Evolutionary conservation across 352 stramenopile genomes (phyloP).

Genomic region (Globisporangium splendens): DNA sequence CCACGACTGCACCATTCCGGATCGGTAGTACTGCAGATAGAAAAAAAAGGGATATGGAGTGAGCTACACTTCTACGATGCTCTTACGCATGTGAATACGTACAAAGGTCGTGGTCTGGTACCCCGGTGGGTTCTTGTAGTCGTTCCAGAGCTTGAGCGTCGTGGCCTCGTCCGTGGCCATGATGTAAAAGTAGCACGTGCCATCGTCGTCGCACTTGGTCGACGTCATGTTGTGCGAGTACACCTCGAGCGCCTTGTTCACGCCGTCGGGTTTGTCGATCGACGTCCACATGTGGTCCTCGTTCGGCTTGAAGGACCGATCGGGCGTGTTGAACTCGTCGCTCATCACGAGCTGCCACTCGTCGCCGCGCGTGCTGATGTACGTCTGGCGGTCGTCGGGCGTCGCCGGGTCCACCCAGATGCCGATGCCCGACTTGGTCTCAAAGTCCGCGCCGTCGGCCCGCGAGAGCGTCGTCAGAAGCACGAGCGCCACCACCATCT

Average conservation of each 20-base stretch:
- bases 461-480: too few relatives aligned
- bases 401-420: conserved; percentile 54
- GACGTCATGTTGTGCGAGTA: conserved; percentile 89
- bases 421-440: conserved; percentile 50
- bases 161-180: conserved; percentile 40
- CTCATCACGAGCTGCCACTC: conserved; percentile 83
- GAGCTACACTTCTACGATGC: too few relatives aligned
- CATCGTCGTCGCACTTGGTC: conserved; percentile 45
- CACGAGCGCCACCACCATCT: too few relatives aligned
- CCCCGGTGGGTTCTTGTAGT: conserved; percentile 42
- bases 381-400: conserved; percentile 28
- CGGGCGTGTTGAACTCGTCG: conserved; percentile 91
- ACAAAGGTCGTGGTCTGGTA: conserved; percentile 31
- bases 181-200: conserved; percentile 63
- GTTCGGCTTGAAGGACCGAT: conserved; percentile 90
- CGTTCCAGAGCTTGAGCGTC: conserved; percentile 51
- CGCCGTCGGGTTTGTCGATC: conserved; percentile 93
- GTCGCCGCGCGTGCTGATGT: conserved; percentile 40
- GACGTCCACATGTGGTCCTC: too few relatives aligned
- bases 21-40: conserved; percentile 26
- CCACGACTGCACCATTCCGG: conserved; percentile 91
- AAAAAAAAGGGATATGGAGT: neutral
- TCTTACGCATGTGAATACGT: neutral
- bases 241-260: conserved; percentile 88
- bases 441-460: neutral